phyloP scores from a whole-genome alignment of 169 alveolate species.

The Plasmodium sp. region DNA sequence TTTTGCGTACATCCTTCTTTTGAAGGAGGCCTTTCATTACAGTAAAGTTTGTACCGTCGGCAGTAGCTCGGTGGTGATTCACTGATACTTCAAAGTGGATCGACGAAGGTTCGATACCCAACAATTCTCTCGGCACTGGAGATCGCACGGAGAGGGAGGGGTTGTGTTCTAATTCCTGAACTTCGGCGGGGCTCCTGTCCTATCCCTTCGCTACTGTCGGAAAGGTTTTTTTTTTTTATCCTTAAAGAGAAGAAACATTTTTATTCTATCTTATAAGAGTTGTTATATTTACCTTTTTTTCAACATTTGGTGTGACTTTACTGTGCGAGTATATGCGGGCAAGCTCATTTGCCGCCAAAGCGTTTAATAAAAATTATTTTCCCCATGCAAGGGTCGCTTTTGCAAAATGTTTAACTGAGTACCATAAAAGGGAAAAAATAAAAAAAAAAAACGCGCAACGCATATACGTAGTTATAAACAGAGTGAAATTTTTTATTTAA shows the following conservation, averaged over 20 bases:
- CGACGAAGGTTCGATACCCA: conserved; percentile 1
- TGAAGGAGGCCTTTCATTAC: too few species aligned
- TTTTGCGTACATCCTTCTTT: too few species aligned
- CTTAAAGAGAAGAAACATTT: too few species aligned
- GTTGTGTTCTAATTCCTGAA: neutral
- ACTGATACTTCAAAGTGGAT: neutral
- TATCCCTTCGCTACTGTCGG: neutral
- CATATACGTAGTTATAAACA: neutral
- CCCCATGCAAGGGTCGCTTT: neutral
- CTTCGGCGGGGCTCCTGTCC: neutral
- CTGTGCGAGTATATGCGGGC: too few species aligned
- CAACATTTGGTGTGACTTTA: too few species aligned
- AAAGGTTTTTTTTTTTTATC: too few species aligned
- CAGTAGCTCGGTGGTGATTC: neutral
- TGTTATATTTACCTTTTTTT: too few species aligned
- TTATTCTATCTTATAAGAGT: too few species aligned
- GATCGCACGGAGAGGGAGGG: neutral
- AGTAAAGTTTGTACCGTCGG: neutral
- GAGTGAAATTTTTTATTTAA: too few species aligned
- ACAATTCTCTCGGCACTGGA: neutral
- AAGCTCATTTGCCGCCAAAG: too few species aligned
- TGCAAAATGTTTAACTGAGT: neutral
- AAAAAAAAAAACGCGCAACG: neutral
- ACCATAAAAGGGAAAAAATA: neutral
- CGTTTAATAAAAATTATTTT: too few species aligned